Conservation (phyloP, 768 basidiomycete genomes). For the Candolleomyces aberdarensis region DNA sequence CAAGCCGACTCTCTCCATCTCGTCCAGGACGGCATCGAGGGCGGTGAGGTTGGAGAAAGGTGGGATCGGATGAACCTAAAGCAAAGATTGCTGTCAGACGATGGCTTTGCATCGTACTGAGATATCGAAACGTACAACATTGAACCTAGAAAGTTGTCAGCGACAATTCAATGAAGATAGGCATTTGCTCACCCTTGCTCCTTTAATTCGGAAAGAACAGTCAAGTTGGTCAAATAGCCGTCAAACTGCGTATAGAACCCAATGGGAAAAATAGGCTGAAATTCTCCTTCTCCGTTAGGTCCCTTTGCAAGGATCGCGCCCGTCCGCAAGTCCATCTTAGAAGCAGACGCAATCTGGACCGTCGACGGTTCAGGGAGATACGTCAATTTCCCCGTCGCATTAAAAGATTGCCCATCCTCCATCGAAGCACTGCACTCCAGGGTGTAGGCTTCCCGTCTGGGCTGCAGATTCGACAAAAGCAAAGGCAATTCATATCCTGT, state of each 20-base stretch:
- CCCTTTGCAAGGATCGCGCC: constrained; percentile 53
- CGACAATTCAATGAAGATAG: not conserved
- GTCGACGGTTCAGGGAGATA: constrained; percentile 46
- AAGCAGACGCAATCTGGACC: constrained; percentile 48
- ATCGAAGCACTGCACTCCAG: constrained; percentile 38
- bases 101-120: no score
- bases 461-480: constrained; percentile 42
- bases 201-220: constrained; percentile 55
- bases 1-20: constrained; percentile 64
- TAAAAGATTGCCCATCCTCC: constrained; percentile 37
- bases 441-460: constrained; percentile 36
- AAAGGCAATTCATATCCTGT: constrained; percentile 40
- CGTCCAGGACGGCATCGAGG: constrained; percentile 56
- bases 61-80: constrained; percentile 71
- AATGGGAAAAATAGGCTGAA: constrained; percentile 61
- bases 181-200: constrained; percentile 44
- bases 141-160: constrained; percentile 26
- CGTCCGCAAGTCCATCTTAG: constrained; percentile 60
- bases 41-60: constrained; percentile 57
- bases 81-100: not conserved
- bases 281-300: constrained; percentile 46
- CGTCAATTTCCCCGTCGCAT: constrained; percentile 40
- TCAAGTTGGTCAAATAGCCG: constrained; percentile 44
- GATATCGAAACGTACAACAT: constrained; percentile 29
- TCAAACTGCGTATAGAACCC: constrained; percentile 72